Evolutionary conservation across 768 basidiomycete genomes (phyloP).

Genomic region (Hygrocybe punicea): DNA sequence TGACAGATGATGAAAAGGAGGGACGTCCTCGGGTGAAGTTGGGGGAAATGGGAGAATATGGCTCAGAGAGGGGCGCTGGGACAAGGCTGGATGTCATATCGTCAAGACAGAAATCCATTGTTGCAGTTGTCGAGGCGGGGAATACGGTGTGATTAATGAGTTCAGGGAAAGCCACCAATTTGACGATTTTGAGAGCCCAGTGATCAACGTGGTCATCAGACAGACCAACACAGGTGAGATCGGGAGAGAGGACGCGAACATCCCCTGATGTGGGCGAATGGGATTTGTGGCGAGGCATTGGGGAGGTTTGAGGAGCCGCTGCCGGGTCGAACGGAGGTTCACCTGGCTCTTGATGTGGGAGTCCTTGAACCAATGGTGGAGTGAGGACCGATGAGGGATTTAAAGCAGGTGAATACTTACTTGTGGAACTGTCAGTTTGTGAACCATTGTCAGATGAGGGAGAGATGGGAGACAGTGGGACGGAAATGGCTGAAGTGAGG

Average conservation of each 20-base stretch:
- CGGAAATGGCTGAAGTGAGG: slow-evolving; percentile 24
- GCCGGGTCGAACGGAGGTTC: background rate
- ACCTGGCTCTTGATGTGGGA: background rate
- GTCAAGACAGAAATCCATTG: background rate
- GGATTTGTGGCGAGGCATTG: slow-evolving; percentile 36
- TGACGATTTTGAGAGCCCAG: slow-evolving; percentile 76
- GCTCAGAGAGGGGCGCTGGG: background rate
- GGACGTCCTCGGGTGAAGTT: slow-evolving; percentile 4
- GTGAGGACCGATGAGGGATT: background rate
- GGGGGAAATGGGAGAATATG: slow-evolving; percentile 1
- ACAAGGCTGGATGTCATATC: background rate
- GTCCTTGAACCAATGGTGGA: background rate
- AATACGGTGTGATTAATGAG: slow-evolving; percentile 43
- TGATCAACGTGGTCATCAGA: slow-evolving; percentile 63
- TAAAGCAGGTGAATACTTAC: background rate
- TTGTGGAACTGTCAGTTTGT: slow-evolving; percentile 26
- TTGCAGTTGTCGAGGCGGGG: slow-evolving; percentile 9
- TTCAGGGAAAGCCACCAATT: slow-evolving; percentile 73
- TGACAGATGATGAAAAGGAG: background rate
- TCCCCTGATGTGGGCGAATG: slow-evolving; percentile 55
- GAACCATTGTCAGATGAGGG: slow-evolving; percentile 13
- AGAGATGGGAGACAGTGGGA: slow-evolving; percentile 23
- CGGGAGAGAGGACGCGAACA: slow-evolving; percentile 62
- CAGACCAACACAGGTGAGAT: slow-evolving; percentile 73
- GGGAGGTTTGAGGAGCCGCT: background rate